Percentiles rank a stretch among this genome's conserved stretches.
These are phyloP conservation scores for Plantago coronopus DNA, from an alignment of 305 asterid genomes.

Conservation along the genomic window DNA sequence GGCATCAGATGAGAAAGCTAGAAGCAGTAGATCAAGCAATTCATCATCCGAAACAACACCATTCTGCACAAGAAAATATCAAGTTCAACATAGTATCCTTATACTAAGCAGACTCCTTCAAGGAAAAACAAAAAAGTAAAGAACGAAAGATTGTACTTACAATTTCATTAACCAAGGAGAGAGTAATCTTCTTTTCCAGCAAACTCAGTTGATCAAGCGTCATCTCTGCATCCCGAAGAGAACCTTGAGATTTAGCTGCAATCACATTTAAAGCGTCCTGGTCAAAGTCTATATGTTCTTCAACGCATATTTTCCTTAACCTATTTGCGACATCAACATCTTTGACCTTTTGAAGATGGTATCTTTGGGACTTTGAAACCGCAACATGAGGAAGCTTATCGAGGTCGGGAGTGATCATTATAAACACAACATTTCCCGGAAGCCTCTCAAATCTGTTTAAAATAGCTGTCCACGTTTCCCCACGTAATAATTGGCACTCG, in stretches of 20 bases:
- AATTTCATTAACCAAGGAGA: conserved; percentile 62
- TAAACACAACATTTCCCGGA: conserved; percentile 47
- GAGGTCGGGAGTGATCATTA: conserved; percentile 61
- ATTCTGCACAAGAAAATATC: conserved; percentile 41
- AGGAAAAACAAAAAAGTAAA: not conserved
- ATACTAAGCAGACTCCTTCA: not conserved
- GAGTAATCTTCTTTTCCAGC: conserved; percentile 69
- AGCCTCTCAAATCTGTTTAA: conserved; percentile 50
- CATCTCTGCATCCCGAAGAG: conserved; percentile 77
- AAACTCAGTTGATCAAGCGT: conserved; percentile 82
- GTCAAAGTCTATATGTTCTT: conserved; percentile 57
- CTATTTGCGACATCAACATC: conserved; percentile 43
- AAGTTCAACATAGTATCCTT: conserved; percentile 15
- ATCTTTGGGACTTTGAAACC: conserved; percentile 49
- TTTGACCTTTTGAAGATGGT: conserved; percentile 52
- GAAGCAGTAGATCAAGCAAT: conserved; percentile 66
- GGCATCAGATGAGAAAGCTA: conserved; percentile 82
- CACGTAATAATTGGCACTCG: conserved; percentile 70
- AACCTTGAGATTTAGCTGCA: conserved; percentile 64
- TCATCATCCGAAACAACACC: conserved; percentile 85
- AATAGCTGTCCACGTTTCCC: conserved; percentile 60
- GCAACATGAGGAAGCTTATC: conserved; percentile 61
- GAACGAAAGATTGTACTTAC: conserved; percentile 33
- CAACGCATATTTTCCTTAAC: conserved; percentile 48
- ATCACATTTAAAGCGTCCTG: conserved; percentile 61